Evolutionary conservation across 1,284 basidiomycete genomes (phyloP).

Genomic region (Apiotrichum gamsii): DNA sequence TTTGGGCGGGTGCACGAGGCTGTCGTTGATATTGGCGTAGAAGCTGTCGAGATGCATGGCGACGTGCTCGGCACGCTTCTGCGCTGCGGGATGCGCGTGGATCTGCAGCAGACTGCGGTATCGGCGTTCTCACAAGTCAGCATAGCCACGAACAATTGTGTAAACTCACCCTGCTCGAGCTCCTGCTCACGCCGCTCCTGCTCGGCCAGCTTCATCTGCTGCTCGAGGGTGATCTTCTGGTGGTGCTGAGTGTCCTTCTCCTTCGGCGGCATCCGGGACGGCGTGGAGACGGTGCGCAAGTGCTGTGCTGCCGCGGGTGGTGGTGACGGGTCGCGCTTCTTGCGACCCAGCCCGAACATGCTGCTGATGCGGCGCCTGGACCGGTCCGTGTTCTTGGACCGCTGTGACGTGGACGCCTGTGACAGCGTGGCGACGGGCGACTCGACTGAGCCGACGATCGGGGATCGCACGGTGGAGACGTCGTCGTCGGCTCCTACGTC

Average conservation of each 20-base stretch:
- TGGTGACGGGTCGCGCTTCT: slow-evolving; percentile 7
- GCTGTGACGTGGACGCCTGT: too few species aligned
- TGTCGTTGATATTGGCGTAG: slow-evolving; percentile 39
- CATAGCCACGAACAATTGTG: background rate
- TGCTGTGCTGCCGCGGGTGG: background rate
- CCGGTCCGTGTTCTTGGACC: background rate
- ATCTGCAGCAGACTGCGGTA: slow-evolving; percentile 37
- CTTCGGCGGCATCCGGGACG: slow-evolving; percentile 1
- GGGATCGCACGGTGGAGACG: background rate
- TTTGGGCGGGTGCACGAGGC: slow-evolving; percentile 35
- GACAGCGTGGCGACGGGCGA: background rate
- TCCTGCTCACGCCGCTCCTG: slow-evolving; percentile 36
- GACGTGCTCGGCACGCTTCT: slow-evolving; percentile 31
- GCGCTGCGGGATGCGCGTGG: slow-evolving; percentile 38
- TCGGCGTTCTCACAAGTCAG: slow-evolving; percentile 30
- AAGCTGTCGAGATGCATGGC: slow-evolving; percentile 40
- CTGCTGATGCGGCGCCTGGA: slow-evolving; percentile 11
- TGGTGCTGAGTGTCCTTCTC: slow-evolving; percentile 9
- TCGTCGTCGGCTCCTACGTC: background rate
- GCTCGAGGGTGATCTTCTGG: slow-evolving; percentile 12
- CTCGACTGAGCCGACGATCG: background rate
- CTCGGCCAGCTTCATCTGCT: slow-evolving; percentile 29
- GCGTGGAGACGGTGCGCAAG: slow-evolving; percentile 2
- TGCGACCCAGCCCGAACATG: slow-evolving; percentile 9
- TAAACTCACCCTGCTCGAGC: slow-evolving; percentile 33